These are phyloP conservation scores for Fusarium cicatricum DNA, from an alignment of 2,329 filamentous ascomycete genomes.

Conservation along the genomic window DNA sequence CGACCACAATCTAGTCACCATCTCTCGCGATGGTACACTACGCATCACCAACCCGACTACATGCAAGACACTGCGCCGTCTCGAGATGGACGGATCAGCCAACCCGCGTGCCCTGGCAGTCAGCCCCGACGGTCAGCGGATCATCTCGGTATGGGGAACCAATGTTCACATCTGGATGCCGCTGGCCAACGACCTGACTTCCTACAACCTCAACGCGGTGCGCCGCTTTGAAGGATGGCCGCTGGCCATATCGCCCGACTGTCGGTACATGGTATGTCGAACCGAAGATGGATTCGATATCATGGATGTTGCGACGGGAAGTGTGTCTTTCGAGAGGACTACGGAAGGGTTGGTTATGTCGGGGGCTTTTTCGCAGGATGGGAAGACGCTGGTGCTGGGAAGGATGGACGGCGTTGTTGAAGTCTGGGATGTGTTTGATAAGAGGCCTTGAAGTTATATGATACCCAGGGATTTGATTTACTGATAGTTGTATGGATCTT, in stretches of 20 bases:
- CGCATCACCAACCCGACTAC: conserved; percentile 47
- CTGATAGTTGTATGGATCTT: conserved; percentile 1
- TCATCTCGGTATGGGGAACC: conserved; percentile 51
- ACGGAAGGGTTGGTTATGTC: conserved; percentile 45
- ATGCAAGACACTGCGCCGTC: conserved; percentile 47
- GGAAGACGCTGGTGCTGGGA: conserved; percentile 45
- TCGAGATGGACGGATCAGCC: conserved; percentile 46
- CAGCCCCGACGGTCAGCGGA: conserved; percentile 44
- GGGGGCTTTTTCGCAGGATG: conserved; percentile 48
- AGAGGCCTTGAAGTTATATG: conserved; percentile 24
- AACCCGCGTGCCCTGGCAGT: conserved; percentile 48
- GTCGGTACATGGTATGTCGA: conserved; percentile 49
- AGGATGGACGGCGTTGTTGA: conserved; percentile 48
- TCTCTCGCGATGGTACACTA: conserved; percentile 49
- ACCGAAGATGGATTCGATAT: conserved; percentile 54
- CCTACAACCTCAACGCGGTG: conserved; percentile 48
- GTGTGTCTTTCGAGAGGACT: conserved; percentile 41
- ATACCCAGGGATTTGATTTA: conserved; percentile 21
- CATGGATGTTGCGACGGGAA: conserved; percentile 48
- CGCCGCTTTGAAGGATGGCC: conserved; percentile 52
- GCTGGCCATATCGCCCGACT: conserved; percentile 50
- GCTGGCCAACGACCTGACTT: conserved; percentile 43
- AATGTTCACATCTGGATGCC: conserved; percentile 51
- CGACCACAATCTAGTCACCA: conserved; percentile 46
- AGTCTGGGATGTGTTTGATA: conserved; percentile 44